A percentile compares a stretch with the other conserved stretches of the same genome.
phyloP scores from a whole-genome alignment of 2,329 filamentous ascomycete genomes.

The Exophiala xenobiotica region DNA sequence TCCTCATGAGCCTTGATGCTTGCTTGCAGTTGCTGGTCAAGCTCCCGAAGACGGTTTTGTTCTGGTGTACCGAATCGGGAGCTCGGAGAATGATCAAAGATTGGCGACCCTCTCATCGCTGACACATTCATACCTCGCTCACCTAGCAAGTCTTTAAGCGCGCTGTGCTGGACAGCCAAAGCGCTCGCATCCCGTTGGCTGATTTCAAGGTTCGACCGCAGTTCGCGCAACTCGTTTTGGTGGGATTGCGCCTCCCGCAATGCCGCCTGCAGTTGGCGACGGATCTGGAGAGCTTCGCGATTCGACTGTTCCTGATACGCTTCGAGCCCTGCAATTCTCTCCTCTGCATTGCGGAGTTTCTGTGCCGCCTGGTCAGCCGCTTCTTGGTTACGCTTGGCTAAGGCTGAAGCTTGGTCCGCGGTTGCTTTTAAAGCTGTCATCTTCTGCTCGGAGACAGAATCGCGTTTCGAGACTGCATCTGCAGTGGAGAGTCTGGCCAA shows the following conservation, averaged over 20 bases:
- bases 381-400: slow-evolving; percentile 85
- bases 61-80: slow-evolving; percentile 78
- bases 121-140: slow-evolving; percentile 84
- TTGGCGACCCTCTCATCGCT: slow-evolving; percentile 68
- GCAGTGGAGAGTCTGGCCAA: slow-evolving; percentile 67
- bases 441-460: slow-evolving; percentile 55
- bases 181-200: slow-evolving; percentile 95
- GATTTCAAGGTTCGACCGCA: slow-evolving; percentile 77
- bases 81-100: slow-evolving; percentile 66
- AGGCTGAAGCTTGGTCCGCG: slow-evolving; percentile 69
- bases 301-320: slow-evolving; percentile 97
- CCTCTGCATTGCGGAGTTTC: slow-evolving; percentile 87
- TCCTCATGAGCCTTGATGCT: slow-evolving; percentile 82
- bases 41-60: slow-evolving; percentile 71
- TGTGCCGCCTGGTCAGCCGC: slow-evolving; percentile 85
- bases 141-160: slow-evolving; percentile 85
- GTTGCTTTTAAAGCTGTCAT: slow-evolving; percentile 75
- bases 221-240: slow-evolving; percentile 74
- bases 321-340: slow-evolving; percentile 93
- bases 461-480: slow-evolving; percentile 46
- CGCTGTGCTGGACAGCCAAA: slow-evolving; percentile 84
- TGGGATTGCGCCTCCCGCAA: slow-evolving; percentile 81
- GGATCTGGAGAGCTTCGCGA: slow-evolving; percentile 83
- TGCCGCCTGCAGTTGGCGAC: slow-evolving; percentile 82
- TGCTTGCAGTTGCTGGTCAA: slow-evolving; percentile 82